Evolutionary conservation across 345 rosid genomes (phyloP).

Genomic region (Ceriops zippeliana): DNA sequence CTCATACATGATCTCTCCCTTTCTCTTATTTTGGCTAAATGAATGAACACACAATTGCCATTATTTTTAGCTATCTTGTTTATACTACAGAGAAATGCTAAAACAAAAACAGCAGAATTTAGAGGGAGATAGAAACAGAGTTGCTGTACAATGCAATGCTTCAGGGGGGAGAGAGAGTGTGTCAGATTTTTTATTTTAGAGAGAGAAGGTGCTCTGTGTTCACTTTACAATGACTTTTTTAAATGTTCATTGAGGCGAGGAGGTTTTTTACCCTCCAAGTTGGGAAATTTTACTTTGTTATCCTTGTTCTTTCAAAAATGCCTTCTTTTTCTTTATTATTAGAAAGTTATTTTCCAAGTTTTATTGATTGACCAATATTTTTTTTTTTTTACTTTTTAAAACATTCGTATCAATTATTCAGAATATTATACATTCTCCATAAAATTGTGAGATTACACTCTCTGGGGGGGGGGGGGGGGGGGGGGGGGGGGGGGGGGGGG

Average conservation of each 20-base stretch:
- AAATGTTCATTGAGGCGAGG: neutral
- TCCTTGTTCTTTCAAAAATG: neutral
- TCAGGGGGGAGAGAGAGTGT: constrained; percentile 8
- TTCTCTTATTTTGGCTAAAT: constrained; percentile 13
- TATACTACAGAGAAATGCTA: constrained; percentile 5
- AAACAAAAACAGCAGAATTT: neutral
- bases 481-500: too few species aligned
- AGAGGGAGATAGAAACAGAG: constrained; percentile 8
- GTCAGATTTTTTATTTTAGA: constrained; percentile 21
- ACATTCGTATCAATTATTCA: too few species aligned
- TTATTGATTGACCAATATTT: too few species aligned
- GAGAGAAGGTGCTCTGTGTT: neutral
- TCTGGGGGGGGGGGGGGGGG: too few species aligned
- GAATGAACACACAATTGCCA: constrained; percentile 41
- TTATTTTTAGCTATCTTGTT: constrained; percentile 20
- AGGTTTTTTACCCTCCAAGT: neutral
- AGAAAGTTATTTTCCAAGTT: neutral
- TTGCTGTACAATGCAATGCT: neutral
- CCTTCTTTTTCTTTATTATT: neutral
- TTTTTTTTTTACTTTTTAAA: too few species aligned
- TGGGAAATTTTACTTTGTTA: constrained; percentile 9
- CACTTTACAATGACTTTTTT: constrained; percentile 12
- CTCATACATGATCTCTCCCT: neutral
- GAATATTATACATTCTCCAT: too few species aligned
- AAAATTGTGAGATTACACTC: too few species aligned